Evolutionary conservation across 192 early-diverging fungal species (phyloP), one percentile per base, ranked within the genome.

Genomic region (Lobosporangium transversale): DNA sequence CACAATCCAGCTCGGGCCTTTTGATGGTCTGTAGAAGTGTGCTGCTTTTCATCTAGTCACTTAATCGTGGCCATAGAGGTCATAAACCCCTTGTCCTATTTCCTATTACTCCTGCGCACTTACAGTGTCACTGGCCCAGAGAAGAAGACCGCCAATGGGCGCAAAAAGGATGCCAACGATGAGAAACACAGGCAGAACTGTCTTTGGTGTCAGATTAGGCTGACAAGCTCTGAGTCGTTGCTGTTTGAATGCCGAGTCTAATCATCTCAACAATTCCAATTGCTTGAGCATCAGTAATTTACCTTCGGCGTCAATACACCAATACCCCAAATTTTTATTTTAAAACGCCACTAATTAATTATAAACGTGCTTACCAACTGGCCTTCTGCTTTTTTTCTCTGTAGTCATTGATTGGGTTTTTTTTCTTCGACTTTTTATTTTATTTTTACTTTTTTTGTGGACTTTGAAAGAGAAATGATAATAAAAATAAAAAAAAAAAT

Each of bases 181-280:
- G 78, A 99, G 97, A 55, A 98, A 94, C 24, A 94, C 93, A 7
- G 98, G 98, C 17, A 99, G 79, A 4, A 99, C 98, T 21, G 94
- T 95, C 81, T 97, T 98, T 48, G 98, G 98, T 12, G 97, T 99
- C 24, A 99, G 87, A 42, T 98, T 89, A 0, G 98, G 98, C 82
- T 98, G 98, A 97, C 98, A 99, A 17, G 96, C 94, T 81, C 94
- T 96, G 78, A 99, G 91, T 12, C 98, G 92, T 67, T 99, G 98
- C 83, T 99, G 98, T 84, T 98, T 98, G 78, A 99, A 98, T 21
- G 97, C 97, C 24, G 96, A 97, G 86, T 99, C 90, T 91, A 49
- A n/a, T n/a, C n/a, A n/a, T n/a, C n/a, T n/a, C n/a, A n/a, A n/a
- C n/a, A n/a, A n/a, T n/a, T n/a, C n/a, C n/a, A n/a, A n/a, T n/a